Conservation (phyloP, 768 basidiomycete genomes). For the Rhizopogon vesiculosus region DNA sequence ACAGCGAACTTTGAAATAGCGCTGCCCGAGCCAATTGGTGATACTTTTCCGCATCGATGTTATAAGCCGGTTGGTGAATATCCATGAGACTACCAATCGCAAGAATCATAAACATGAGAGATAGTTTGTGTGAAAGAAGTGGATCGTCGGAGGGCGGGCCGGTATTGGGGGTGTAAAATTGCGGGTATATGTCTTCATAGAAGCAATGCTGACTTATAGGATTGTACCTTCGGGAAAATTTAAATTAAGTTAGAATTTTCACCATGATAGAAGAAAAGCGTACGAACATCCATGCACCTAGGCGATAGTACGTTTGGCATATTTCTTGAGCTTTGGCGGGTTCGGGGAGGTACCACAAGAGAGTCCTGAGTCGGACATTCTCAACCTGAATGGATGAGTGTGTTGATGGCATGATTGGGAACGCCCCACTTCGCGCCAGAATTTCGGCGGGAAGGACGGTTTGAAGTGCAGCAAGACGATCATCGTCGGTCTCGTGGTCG, state of each 20-base stretch:
- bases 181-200: slow-evolving; percentile 52
- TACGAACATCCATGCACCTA: slow-evolving; percentile 69
- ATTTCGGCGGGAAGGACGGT: slow-evolving; percentile 58
- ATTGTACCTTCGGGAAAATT: slow-evolving; percentile 47
- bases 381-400: slow-evolving; percentile 34
- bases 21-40: slow-evolving; percentile 63
- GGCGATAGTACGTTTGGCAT: slow-evolving; percentile 54
- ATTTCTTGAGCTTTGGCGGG: slow-evolving; percentile 56
- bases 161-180: slow-evolving; percentile 48
- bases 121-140: slow-evolving; percentile 53
- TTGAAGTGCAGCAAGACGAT: slow-evolving; percentile 44
- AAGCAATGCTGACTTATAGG: slow-evolving; percentile 59
- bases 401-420: slow-evolving; percentile 50
- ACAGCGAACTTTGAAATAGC: slow-evolving; percentile 57
- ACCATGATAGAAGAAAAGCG: slow-evolving; percentile 3
- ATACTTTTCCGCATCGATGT: slow-evolving; percentile 65
- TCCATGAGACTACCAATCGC: slow-evolving; percentile 65
- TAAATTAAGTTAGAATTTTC: slow-evolving; percentile 4
- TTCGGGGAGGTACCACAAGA: slow-evolving; percentile 69
- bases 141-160: slow-evolving; percentile 46
- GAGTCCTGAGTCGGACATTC: slow-evolving; percentile 46
- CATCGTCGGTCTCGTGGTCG: slow-evolving; percentile 43
- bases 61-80: slow-evolving; percentile 49
- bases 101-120: slow-evolving; percentile 61
- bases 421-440: slow-evolving; percentile 56